Percentiles rank a stretch among this genome's conserved stretches.
Evolutionary conservation across 306 rosid species (phyloP).

Genomic region (Cyamopsis tetragonoloba): DNA sequence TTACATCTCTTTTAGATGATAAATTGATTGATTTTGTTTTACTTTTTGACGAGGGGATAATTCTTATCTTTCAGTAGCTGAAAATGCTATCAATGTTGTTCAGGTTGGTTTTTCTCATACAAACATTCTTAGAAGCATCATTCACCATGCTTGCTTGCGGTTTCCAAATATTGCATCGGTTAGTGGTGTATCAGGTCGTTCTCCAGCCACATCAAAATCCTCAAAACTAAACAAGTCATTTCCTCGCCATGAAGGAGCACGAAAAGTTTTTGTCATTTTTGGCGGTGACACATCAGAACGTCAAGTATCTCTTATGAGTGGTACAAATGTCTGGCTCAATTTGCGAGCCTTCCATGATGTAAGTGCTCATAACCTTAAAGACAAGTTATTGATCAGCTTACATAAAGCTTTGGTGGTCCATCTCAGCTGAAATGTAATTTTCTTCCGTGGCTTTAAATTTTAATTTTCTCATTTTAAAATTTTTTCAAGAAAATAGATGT

Average conservation of each 20-base stretch:
- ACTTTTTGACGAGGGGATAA: not conserved
- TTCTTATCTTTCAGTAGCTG: conserved; percentile 1
- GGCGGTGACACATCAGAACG: conserved; percentile 98
- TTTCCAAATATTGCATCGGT: conserved; percentile 65
- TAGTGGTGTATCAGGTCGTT: conserved; percentile 35
- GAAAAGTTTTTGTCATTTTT: conserved; percentile 83
- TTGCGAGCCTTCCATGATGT: conserved; percentile 88
- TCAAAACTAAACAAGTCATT: conserved; percentile 34
- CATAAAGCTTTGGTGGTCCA: not conserved
- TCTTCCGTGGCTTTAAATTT: not conserved
- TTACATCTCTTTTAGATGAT: conserved; percentile 4
- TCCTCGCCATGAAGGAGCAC: conserved; percentile 35
- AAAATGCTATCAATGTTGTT: conserved; percentile 17
- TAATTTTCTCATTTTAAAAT: not conserved
- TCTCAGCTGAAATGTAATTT: not conserved
- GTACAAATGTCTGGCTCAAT: conserved; percentile 98
- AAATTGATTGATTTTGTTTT: not conserved
- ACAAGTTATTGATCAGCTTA: conserved; percentile 8
- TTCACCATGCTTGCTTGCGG: conserved; percentile 77
- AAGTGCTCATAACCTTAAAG: conserved; percentile 37
- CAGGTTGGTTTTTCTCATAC: conserved; percentile 98
- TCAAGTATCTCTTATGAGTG: conserved; percentile 98
- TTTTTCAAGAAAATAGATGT: not conserved
- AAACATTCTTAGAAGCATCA: conserved; percentile 75
- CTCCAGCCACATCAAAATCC: conserved; percentile 42